Base-by-base conservation (phyloP, 164 flowering plant genomes). In the Aristolochia californica region DNA sequence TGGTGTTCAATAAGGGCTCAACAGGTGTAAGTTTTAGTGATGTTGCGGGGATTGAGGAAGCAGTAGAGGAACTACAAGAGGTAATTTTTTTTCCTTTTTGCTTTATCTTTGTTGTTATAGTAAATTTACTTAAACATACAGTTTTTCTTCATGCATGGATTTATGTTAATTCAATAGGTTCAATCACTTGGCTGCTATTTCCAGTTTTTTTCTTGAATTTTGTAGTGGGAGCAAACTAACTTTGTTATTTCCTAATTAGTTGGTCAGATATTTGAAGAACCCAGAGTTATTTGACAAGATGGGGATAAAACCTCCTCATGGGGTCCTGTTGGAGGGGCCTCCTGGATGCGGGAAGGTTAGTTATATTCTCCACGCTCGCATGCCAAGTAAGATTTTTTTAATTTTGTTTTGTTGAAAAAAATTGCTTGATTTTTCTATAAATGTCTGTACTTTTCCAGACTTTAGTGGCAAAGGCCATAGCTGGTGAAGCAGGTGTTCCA, bases 401-500 rank as follows among this genome's bases (percentile, higher is more conserved):
- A 49, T 78, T 75, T n/a, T 66, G 21, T n/a, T 21, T 45, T 56
- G 47, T 57, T 53, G 45, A 23, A 0, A 26, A 22, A 18, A 51
- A 34, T 20, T 57, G 23, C 47, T 43, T 28, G 0, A 34, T 34
- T 21, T 48, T 13, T 13, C 50, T 59, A 2, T 59, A 16, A n/a
- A 43, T 57, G 38, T 49, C 15, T 50, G 54, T 16, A 20, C 25
- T 48, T 66, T 68, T 67, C n/a, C 79, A 88, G 98, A 93, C 98
- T 57, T 69, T 93, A 55, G 95, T 93, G 57, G 98, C 98, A 45
- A 93, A 93, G 74, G 98, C 98, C 50, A 88, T 88, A 70, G 98
- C 98, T 65, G 97, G 98, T 63, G 98, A 88, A 76, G 98, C 98
- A 58, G 98, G 91, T 68, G 98, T 93, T 77, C 98, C 98, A 45